A percentile compares a stretch with the other conserved stretches of the same genome.
Evolutionary conservation across 176 grass and related monocot species (phyloP).

Genomic region (Themeda triandra): DNA sequence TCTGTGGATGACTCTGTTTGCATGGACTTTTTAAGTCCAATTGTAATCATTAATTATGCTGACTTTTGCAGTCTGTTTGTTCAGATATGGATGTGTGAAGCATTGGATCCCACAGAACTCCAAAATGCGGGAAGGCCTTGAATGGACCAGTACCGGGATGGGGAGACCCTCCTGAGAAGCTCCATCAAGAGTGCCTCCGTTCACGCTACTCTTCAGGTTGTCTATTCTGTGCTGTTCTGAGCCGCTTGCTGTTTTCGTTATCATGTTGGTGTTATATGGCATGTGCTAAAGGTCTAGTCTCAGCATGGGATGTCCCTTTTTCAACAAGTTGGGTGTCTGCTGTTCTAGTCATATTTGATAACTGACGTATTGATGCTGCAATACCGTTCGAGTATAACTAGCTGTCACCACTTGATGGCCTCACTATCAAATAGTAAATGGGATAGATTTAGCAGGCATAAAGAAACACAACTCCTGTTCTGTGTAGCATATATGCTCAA

Average conservation of each 20-base stretch:
- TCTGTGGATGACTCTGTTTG: background rate
- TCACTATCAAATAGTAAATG: background rate
- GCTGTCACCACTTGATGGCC: background rate
- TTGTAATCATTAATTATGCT: slow-evolving; percentile 14
- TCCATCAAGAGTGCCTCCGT: slow-evolving; percentile 75
- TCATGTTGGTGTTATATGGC: background rate
- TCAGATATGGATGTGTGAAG: slow-evolving; percentile 63
- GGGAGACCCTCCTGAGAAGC: slow-evolving; percentile 98
- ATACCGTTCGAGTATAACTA: background rate
- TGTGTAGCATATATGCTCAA: background rate
- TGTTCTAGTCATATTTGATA: background rate
- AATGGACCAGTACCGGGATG: slow-evolving; percentile 96
- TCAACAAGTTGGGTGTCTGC: background rate
- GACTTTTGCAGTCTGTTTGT: slow-evolving; percentile 42
- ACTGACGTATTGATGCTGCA: background rate
- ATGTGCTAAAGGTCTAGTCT: background rate
- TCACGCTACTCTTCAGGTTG: slow-evolving; percentile 61
- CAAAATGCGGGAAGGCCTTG: slow-evolving; percentile 91
- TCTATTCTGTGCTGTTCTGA: slow-evolving; percentile 4
- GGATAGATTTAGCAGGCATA: background rate
- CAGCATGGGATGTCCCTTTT: background rate
- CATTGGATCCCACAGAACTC: slow-evolving; percentile 99
- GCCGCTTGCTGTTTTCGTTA: background rate
- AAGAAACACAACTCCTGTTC: background rate
- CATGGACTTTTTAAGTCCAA: background rate